phyloP scores from a whole-genome alignment of 495 filamentous ascomycete species.

The Cudoniella acicularis region DNA sequence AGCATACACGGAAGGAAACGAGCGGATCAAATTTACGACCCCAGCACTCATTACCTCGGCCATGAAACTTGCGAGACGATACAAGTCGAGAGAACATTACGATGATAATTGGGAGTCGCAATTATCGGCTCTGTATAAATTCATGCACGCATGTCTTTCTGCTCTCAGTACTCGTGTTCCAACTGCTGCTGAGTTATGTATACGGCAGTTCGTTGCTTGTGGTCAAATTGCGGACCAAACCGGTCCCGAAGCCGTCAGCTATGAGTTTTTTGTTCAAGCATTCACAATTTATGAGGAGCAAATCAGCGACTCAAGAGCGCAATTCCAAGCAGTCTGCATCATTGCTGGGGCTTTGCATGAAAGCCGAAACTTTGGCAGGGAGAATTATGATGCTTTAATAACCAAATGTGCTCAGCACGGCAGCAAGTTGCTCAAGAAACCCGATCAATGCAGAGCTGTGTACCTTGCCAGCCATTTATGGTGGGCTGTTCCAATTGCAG shows the following conservation, averaged over 20 bases:
- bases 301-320: constrained; percentile 88
- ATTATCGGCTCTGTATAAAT: constrained; percentile 86
- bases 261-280: constrained; percentile 97
- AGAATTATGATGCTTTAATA: constrained; percentile 98
- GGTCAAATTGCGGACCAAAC: constrained; percentile 92
- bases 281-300: constrained; percentile 98
- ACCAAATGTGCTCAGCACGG: constrained; percentile 96
- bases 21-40: constrained; percentile 91
- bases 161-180: constrained; percentile 86
- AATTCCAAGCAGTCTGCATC: constrained; percentile 96
- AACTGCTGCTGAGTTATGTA: constrained; percentile 71
- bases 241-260: constrained; percentile 90
- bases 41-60: constrained; percentile 89
- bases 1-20: constrained; percentile 87
- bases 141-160: constrained; percentile 82
- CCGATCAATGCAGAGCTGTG: constrained; percentile 94
- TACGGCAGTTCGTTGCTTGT: constrained; percentile 85
- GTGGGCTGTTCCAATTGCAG: constrained; percentile 91
- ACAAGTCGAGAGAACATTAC: constrained; percentile 89
- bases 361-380: constrained; percentile 81
- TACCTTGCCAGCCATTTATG: constrained; percentile 95
- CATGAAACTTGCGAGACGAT: constrained; percentile 82
- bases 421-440: constrained; percentile 95
- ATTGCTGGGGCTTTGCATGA: constrained; percentile 86
- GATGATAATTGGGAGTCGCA: constrained; percentile 94